Conservation (phyloP, 2,329 filamentous ascomycete species). For the Nannizziopsis arthrosporioides region DNA sequence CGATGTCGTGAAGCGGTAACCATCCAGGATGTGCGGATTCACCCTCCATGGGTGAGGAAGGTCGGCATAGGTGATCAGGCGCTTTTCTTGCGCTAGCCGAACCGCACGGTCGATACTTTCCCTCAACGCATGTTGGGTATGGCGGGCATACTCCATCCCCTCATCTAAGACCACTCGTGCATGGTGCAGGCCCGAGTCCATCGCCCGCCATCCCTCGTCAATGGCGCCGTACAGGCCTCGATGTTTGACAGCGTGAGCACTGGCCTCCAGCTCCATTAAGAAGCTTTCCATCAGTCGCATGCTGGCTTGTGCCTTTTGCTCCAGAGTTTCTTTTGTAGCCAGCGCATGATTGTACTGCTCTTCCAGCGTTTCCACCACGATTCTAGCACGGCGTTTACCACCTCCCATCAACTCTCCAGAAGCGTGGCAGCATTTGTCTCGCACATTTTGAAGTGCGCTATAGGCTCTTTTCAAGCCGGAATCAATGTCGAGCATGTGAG, state of each 20-base stretch:
- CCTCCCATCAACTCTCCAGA: constrained; percentile 83
- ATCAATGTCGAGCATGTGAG: constrained; percentile 70
- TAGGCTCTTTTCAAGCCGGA: constrained; percentile 75
- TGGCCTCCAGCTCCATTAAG: constrained; percentile 70
- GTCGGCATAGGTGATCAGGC: constrained; percentile 79
- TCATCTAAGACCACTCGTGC: constrained; percentile 69
- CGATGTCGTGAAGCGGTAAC: constrained; percentile 88
- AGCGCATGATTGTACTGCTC: constrained; percentile 75
- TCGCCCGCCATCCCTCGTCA: constrained; percentile 64
- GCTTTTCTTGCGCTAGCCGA: constrained; percentile 60
- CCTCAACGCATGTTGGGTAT: constrained; percentile 69
- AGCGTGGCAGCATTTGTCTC: constrained; percentile 76
- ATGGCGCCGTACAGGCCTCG: constrained; percentile 67
- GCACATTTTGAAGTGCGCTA: constrained; percentile 71
- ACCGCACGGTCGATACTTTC: constrained; percentile 76
- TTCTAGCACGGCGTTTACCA: constrained; percentile 67
- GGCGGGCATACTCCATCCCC: constrained; percentile 67
- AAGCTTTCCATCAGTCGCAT: constrained; percentile 78
- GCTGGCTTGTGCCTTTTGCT: constrained; percentile 81
- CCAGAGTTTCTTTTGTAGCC: constrained; percentile 70
- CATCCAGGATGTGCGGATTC: constrained; percentile 82
- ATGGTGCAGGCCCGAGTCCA: constrained; percentile 65
- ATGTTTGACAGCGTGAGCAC: constrained; percentile 68
- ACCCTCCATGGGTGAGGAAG: constrained; percentile 85
- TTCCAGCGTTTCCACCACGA: constrained; percentile 89